Evolutionary conservation across 2,329 filamentous ascomycete species (phyloP).

Genomic region (Colletotrichum cereale): DNA sequence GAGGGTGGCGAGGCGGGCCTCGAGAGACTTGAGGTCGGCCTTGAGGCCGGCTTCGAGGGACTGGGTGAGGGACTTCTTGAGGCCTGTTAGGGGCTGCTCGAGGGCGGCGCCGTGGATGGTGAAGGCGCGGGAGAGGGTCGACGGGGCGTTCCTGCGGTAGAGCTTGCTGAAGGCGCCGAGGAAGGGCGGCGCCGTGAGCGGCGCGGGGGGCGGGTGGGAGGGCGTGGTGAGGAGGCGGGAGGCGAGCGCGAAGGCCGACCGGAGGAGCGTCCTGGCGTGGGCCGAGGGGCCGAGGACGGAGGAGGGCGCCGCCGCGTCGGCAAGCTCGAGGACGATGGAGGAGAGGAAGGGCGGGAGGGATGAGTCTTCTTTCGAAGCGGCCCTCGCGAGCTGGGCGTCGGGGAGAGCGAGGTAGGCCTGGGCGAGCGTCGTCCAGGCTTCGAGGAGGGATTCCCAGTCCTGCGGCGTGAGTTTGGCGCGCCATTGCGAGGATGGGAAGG

Average conservation of each 20-base stretch:
- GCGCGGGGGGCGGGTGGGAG: conserved; percentile 54
- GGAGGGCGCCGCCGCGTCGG: conserved; percentile 50
- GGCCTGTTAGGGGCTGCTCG: conserved; percentile 66
- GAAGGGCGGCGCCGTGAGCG: conserved; percentile 74
- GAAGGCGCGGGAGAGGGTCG: conserved; percentile 61
- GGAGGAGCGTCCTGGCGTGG: conserved; percentile 64
- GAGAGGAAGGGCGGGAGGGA: conserved; percentile 71
- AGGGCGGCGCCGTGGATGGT: conserved; percentile 61
- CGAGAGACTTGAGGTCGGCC: conserved; percentile 66
- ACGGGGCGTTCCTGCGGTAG: conserved; percentile 73
- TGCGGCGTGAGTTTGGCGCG: conserved; percentile 73
- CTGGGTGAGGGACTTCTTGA: conserved; percentile 73
- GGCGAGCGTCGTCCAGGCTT: conserved; percentile 79
- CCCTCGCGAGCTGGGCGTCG: conserved; percentile 65
- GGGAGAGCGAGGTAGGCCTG: conserved; percentile 73
- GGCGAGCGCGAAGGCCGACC: conserved; percentile 73
- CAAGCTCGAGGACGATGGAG: conserved; percentile 73
- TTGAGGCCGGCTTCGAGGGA: conserved; percentile 72
- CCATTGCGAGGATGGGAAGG: conserved; percentile 79
- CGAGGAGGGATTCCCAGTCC: conserved; percentile 84
- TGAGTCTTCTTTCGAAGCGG: conserved; percentile 68
- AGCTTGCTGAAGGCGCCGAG: conserved; percentile 75
- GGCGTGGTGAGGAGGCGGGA: conserved; percentile 64
- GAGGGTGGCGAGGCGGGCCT: conserved; percentile 67
- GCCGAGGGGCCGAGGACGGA: conserved; percentile 50